These are phyloP conservation scores for Didymella pomorum DNA, from an alignment of 2,329 filamentous ascomycete genomes.

Conservation along the genomic window DNA sequence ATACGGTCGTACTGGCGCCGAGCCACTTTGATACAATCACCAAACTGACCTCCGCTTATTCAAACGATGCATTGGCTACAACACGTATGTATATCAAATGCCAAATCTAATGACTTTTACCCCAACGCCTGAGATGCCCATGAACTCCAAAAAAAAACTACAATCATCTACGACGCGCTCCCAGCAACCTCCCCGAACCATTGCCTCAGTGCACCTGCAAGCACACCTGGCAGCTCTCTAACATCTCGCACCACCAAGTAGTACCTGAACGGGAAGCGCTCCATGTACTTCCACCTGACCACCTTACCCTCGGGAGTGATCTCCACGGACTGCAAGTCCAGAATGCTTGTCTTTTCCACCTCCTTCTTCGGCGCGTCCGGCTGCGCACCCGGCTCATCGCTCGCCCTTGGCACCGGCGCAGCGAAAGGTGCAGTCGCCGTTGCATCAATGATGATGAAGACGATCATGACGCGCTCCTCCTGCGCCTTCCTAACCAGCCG, in stretches of 20 bases:
- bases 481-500: conserved; percentile 85
- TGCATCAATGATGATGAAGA: conserved; percentile 94
- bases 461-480: conserved; percentile 95
- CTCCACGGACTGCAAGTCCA: conserved; percentile 87
- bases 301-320: conserved; percentile 77
- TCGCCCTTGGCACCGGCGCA: conserved; percentile 11
- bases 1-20: too few relatives aligned
- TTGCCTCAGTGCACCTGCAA: conserved; percentile 87
- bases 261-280: conserved; percentile 96
- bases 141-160: background rate
- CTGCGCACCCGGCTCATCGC: conserved; percentile 18
- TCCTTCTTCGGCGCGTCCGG: conserved; percentile 46
- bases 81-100: background rate
- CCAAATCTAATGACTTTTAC: background rate
- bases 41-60: background rate
- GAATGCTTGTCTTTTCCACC: conserved; percentile 71
- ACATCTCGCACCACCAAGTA: conserved; percentile 95
- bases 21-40: background rate
- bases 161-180: conserved; percentile 24
- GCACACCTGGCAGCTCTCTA: conserved; percentile 84
- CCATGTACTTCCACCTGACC: conserved; percentile 88
- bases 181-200: conserved; percentile 85
- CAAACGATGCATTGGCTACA: background rate
- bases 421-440: conserved; percentile 30
- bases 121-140: background rate